These are phyloP conservation scores for Leccinum pachyderme DNA, from an alignment of 1,284 basidiomycete species.

Conservation along the genomic window DNA sequence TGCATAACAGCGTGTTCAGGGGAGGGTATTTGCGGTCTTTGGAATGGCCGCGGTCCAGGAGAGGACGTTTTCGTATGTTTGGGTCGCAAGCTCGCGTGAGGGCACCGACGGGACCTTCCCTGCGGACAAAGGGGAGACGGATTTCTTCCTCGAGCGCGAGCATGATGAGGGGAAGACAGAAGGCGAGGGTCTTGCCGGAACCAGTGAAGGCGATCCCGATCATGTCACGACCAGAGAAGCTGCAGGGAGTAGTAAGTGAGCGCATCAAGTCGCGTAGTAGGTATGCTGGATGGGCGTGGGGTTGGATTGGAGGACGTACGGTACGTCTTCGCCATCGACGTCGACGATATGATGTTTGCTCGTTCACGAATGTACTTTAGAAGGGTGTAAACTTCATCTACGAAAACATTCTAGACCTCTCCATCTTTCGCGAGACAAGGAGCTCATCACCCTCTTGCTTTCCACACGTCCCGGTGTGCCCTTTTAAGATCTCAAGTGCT, in stretches of 20 bases:
- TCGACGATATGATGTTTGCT: slow-evolving; percentile 89
- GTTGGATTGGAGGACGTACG: slow-evolving; percentile 78
- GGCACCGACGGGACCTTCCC: slow-evolving; percentile 96
- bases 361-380: slow-evolving; percentile 81
- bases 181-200: slow-evolving; percentile 88
- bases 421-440: no score
- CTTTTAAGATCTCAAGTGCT: no score
- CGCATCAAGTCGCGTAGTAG: slow-evolving; percentile 44
- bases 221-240: slow-evolving; percentile 88
- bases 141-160: slow-evolving; percentile 90
- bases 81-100: slow-evolving; percentile 89
- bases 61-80: slow-evolving; percentile 94
- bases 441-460: no score
- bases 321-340: slow-evolving; percentile 89
- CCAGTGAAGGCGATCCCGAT: slow-evolving; percentile 95
- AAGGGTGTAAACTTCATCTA: no score
- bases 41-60: slow-evolving; percentile 85
- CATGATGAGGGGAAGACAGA: slow-evolving; percentile 95
- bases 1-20: slow-evolving; percentile 87
- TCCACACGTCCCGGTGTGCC: no score
- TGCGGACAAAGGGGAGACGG: slow-evolving; percentile 85
- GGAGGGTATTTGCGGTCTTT: slow-evolving; percentile 81
- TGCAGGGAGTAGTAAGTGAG: slow-evolving; percentile 32
- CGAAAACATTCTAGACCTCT: no score
- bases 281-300: slow-evolving; percentile 98